Conservation (phyloP, 2,329 filamentous ascomycete species). For the Cryphonectria japonica region DNA sequence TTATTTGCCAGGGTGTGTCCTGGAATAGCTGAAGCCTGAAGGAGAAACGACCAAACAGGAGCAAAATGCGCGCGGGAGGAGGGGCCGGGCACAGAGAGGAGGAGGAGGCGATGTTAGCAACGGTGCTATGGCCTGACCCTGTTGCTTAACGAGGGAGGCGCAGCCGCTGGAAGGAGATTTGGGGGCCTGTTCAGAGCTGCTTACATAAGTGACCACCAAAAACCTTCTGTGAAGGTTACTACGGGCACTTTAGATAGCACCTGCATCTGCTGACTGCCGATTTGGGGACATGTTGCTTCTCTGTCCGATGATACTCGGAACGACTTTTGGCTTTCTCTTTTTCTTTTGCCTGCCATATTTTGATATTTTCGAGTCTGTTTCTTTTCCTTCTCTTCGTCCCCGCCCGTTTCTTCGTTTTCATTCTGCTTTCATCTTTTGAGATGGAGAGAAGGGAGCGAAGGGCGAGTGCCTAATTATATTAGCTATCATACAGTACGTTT, state of each 20-base stretch:
- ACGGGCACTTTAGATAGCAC: not conserved
- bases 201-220: conserved; percentile 1
- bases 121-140: not conserved
- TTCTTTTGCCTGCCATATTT: no score
- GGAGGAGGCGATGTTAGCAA: not conserved
- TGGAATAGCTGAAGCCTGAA: conserved; percentile 1
- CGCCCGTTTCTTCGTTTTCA: not conserved
- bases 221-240: no score
- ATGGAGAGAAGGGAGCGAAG: not conserved
- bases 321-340: no score
- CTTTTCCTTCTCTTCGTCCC: no score
- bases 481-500: not conserved
- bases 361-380: no score
- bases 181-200: not conserved
- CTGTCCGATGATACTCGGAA: no score
- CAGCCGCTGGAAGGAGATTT: not conserved
- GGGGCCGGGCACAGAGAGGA: not conserved
- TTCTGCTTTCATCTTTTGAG: not conserved
- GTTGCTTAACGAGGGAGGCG: conserved; percentile 12
- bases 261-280: not conserved
- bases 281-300: not conserved
- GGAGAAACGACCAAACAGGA: not conserved
- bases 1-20: conserved; percentile 11
- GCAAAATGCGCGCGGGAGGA: not conserved
- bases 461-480: not conserved